Conservation (phyloP, 495 filamentous ascomycete species). For the Penicillium diatomitis region DNA sequence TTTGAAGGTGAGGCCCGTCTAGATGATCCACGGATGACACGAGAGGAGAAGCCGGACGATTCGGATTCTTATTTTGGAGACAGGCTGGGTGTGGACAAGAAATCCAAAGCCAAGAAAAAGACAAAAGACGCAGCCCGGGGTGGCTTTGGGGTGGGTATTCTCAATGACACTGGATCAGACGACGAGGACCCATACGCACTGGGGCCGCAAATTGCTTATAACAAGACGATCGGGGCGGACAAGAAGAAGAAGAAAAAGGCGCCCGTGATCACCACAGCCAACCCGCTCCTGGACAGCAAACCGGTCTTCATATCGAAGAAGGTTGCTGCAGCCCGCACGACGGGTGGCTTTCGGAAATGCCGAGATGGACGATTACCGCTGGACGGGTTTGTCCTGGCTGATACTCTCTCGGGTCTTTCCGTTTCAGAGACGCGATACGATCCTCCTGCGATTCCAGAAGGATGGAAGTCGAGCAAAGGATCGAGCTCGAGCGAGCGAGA, state of each 20-base stretch:
- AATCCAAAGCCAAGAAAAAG: slow-evolving; percentile 24
- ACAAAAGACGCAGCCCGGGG: slow-evolving; percentile 46
- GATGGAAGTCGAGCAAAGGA: slow-evolving; percentile 62
- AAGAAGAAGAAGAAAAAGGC: slow-evolving; percentile 69
- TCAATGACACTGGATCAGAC: slow-evolving; percentile 96
- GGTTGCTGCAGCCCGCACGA: slow-evolving; percentile 43
- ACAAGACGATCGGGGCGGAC: slow-evolving; percentile 69
- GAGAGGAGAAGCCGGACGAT: slow-evolving; percentile 38
- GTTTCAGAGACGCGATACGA: slow-evolving; percentile 57
- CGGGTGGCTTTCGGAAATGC: slow-evolving; percentile 61
- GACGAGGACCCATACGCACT: slow-evolving; percentile 93
- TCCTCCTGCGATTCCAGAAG: slow-evolving; percentile 65
- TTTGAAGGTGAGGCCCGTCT: slow-evolving; percentile 60
- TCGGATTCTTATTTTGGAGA: slow-evolving; percentile 35
- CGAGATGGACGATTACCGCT: slow-evolving; percentile 82
- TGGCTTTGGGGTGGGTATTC: slow-evolving; percentile 77
- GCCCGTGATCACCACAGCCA: slow-evolving; percentile 36
- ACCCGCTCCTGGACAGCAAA: slow-evolving; percentile 57
- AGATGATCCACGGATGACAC: slow-evolving; percentile 25
- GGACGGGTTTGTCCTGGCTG: slow-evolving; percentile 75
- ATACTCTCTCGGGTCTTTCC: slow-evolving; percentile 42
- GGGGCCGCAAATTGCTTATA: slow-evolving; percentile 87
- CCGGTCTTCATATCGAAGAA: slow-evolving; percentile 78
- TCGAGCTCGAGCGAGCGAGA: slow-evolving; percentile 25
- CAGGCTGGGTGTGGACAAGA: slow-evolving; percentile 20